phyloP scores from a whole-genome alignment of 176 grass and related monocot genomes.

The Triticum timopheevii region DNA sequence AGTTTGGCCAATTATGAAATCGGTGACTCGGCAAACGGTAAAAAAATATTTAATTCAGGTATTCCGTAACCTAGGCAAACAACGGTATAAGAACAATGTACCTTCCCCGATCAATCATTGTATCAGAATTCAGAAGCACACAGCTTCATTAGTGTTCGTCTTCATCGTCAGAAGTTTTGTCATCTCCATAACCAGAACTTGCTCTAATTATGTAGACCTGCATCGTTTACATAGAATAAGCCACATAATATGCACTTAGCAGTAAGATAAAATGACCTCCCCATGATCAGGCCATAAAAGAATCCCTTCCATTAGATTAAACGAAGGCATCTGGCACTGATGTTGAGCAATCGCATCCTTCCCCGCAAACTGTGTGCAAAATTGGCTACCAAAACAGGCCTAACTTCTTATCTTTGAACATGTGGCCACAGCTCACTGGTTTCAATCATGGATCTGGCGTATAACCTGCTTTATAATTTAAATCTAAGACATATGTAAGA shows the following conservation, averaged over 20 bases:
- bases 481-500: neutral
- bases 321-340: neutral
- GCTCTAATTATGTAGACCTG: slow-evolving; percentile 75
- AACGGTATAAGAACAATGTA: neutral
- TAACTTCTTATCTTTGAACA: neutral
- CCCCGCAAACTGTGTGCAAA: neutral
- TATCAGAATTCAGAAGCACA: neutral
- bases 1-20: neutral
- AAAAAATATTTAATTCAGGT: no score
- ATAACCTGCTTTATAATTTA: neutral
- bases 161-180: neutral
- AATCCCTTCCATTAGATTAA: neutral
- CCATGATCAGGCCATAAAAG: neutral
- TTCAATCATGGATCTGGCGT: neutral
- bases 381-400: neutral
- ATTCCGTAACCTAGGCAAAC: neutral
- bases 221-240: neutral
- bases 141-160: neutral
- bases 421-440: neutral
- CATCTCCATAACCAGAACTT: slow-evolving; percentile 45
- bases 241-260: neutral
- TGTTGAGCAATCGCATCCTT: neutral
- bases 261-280: neutral
- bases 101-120: neutral
- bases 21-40: neutral